phyloP scores from a whole-genome alignment of 495 filamentous ascomycete species.

The Xylaria sp. region DNA sequence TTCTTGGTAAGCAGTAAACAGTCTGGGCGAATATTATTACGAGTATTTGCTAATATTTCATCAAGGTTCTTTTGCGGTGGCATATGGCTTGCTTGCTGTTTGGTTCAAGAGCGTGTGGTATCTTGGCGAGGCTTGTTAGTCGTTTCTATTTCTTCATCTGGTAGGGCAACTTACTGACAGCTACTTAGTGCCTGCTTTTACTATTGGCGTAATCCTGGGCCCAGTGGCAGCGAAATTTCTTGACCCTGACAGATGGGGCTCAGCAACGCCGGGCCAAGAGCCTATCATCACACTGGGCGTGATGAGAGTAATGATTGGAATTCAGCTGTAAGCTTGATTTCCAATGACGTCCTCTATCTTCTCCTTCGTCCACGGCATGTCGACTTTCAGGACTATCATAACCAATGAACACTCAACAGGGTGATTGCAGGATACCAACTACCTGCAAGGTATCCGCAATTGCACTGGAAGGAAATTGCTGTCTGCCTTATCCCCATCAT shows the following conservation, averaged over 20 bases:
- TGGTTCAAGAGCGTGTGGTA: constrained; percentile 63
- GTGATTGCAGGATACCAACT: constrained; percentile 87
- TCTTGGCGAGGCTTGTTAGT: constrained; percentile 64
- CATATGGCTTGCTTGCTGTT: constrained; percentile 59
- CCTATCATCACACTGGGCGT: constrained; percentile 57
- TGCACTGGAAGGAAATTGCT: constrained; percentile 74
- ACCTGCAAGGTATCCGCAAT: constrained; percentile 78
- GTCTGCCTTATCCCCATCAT: constrained; percentile 85
- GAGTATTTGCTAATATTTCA: constrained; percentile 11
- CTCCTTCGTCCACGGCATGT: not conserved
- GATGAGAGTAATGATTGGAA: constrained; percentile 60
- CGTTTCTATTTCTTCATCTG: not conserved
- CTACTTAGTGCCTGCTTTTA: constrained; percentile 57
- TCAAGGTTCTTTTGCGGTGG: constrained; percentile 46
- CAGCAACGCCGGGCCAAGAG: constrained; percentile 45
- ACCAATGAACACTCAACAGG: constrained; percentile 41
- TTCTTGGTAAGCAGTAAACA: constrained; percentile 47
- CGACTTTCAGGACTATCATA: constrained; percentile 25
- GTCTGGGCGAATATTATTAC: not conserved
- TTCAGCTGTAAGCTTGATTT: constrained; percentile 52
- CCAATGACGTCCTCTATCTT: constrained; percentile 28
- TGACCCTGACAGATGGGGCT: constrained; percentile 53
- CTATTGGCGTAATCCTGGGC: constrained; percentile 56
- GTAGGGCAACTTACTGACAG: not conserved
- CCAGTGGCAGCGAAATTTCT: constrained; percentile 58